Evolutionary conservation across 2,329 filamentous ascomycete genomes (phyloP), one percentile per base, ranked within the genome.

Genomic region (Botrytis fabae): DNA sequence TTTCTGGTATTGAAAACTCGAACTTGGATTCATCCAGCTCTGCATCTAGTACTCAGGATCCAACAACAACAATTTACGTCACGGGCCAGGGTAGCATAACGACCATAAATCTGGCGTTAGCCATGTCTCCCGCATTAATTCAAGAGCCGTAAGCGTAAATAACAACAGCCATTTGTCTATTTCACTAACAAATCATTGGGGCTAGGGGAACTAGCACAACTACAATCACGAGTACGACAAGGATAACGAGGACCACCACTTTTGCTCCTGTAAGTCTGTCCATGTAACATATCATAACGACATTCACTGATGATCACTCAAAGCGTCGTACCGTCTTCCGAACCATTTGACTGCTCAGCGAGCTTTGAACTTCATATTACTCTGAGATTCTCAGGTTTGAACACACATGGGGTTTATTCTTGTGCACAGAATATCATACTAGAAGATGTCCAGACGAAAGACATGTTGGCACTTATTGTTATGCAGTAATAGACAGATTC

Each of bases 41-140:
- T 14, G 12, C 28, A 69, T 61, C 40, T 46, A 35, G n/a, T 25
- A 35, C 22, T 44, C 10, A 32, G 10, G 51, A 32, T 5, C 32
- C 10, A 22, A 69, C 51, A 18, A 69, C 51, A 60, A 72, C 70
- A 18, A 72, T 66, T 20, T 61, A 69, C 12, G 42, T 69, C 14
- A 61, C 62, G 10, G 63, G 42, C 2, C 70, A 32, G 8, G 63
- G 51, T 7, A 69, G 32, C 18, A 72, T 62, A 16, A 35, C 46
- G 28, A 72, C 63, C 4, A 28, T 57, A n/a, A 28, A 69, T 38
- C 6, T 69, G 4, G 38, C 16, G 3, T 18, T 69, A 18, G 32
- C 32, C 4, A 32, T 42, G 7, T 28, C n/a, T 40, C 16, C 10
- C 16, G n/a, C 22, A 4, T 60, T 28, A 2, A 25, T 64, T 2